These are phyloP conservation scores for Endogone sp. DNA, from an alignment of 192 early-diverging fungal genomes.

Conservation along the genomic window DNA sequence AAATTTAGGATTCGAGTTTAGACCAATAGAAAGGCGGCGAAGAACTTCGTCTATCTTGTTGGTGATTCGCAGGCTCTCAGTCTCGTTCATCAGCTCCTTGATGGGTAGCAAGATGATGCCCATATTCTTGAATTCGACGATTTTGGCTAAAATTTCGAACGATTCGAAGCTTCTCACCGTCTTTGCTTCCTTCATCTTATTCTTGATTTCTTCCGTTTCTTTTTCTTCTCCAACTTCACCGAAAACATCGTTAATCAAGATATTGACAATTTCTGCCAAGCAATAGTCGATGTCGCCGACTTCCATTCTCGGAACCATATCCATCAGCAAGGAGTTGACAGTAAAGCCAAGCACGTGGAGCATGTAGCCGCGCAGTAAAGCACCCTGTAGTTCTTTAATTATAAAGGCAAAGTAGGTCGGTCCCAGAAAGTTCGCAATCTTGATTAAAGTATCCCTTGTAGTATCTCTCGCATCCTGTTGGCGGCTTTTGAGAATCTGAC, in stretches of 20 bases:
- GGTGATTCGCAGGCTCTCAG: conserved; percentile 72
- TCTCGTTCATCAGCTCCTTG: conserved; percentile 83
- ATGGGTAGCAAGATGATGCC: conserved; percentile 74
- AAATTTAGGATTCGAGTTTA: conserved; percentile 73
- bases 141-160: conserved; percentile 76
- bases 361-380: conserved; percentile 82
- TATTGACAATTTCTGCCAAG: conserved; percentile 60
- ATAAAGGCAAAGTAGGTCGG: conserved; percentile 84
- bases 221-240: conserved; percentile 86
- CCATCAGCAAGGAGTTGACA: conserved; percentile 75
- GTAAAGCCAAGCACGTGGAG: conserved; percentile 96
- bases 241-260: conserved; percentile 91
- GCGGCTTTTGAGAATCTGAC: conserved; percentile 79
- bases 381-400: conserved; percentile 75
- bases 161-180: conserved; percentile 80
- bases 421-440: conserved; percentile 82
- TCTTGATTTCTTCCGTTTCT: conserved; percentile 83
- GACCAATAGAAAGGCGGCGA: conserved; percentile 65
- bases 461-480: conserved; percentile 82
- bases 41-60: conserved; percentile 80
- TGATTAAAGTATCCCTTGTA: conserved; percentile 82
- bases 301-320: conserved; percentile 50
- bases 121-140: conserved; percentile 66
- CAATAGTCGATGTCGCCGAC: conserved; percentile 81
- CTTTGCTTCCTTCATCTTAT: conserved; percentile 90